Evolutionary conservation across 768 basidiomycete species (phyloP).

Genomic region (Imleria badia): DNA sequence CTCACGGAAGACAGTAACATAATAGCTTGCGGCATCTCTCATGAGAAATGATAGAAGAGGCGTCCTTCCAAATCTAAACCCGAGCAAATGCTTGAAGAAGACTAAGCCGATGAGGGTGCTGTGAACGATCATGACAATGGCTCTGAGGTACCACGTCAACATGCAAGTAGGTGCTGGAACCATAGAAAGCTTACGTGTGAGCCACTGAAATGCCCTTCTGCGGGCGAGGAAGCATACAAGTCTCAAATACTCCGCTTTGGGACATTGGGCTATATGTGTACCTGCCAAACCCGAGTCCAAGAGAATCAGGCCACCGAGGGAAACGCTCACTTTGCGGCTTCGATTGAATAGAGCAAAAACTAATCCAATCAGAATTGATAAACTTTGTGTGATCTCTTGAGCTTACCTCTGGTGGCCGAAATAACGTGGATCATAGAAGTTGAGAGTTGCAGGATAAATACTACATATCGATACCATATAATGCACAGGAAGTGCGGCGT

Average conservation of each 20-base stretch:
- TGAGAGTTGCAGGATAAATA: slow-evolving; percentile 6
- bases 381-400: neutral
- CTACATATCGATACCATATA: slow-evolving; percentile 11
- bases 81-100: slow-evolving; percentile 34
- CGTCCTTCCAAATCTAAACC: slow-evolving; percentile 36
- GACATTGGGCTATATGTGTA: slow-evolving; percentile 21
- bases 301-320: slow-evolving; percentile 12
- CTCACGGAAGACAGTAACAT: slow-evolving; percentile 40
- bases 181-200: slow-evolving; percentile 17
- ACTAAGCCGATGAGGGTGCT: slow-evolving; percentile 41
- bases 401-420: slow-evolving; percentile 27
- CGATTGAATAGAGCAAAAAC: slow-evolving; percentile 36
- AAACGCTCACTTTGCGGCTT: slow-evolving; percentile 25
- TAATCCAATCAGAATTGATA: neutral
- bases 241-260: neutral
- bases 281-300: slow-evolving; percentile 16
- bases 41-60: slow-evolving; percentile 41
- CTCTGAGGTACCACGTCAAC: slow-evolving; percentile 5
- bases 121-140: slow-evolving; percentile 32
- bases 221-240: slow-evolving; percentile 26
- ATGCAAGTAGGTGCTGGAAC: no score
- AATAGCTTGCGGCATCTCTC: slow-evolving; percentile 48
- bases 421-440: slow-evolving; percentile 19
- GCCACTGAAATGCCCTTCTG: neutral
- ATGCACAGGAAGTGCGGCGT: slow-evolving; percentile 9